Base-by-base conservation (phyloP, 2,329 filamentous ascomycete species). In the Sporothrix globosa region DNA sequence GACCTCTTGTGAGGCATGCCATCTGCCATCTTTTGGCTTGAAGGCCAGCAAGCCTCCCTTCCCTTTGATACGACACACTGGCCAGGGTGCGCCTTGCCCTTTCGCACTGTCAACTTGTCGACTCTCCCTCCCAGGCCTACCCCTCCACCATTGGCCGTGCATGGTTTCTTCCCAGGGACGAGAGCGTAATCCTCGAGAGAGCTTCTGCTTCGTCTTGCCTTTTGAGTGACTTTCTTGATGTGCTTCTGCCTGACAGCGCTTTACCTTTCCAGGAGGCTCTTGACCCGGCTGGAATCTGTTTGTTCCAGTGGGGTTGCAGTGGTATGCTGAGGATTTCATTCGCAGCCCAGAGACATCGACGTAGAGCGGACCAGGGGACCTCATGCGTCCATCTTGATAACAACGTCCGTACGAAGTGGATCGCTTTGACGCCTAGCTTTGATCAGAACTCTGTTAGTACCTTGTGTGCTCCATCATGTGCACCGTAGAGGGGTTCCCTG, bases 81-180 rank as follows among this genome's bases (percentile, higher is more conserved):
- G 34, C 39, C 39, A 11, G 21, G 58, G 21, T 14, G 13, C 19
- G 58, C 39, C 58, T 63, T 63, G 39, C 39, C 58, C 19, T 63
- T 61, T 63, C 13, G 58, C 41, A 17, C 58, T 56, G 50, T 46
- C 39, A 56, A 56, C 21, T 56, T 56, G 30, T 46, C 46, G 63
- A 67, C 48, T 39, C 24, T 67, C 48, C 63, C 21, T 66, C 48
- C 44, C 27, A 53, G 63, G 63, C 63, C 63, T 41, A 41, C 30
- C 48, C 41, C 63, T 53, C 63, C 48, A 67, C 48, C 39, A 53
- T 52, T 67, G 63, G 46, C 48, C 46, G 48, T 52, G 63, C 63
- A 41, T 30, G 30, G 63, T 65, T 50, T 65, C 46, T 30, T 65
- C 44, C 30, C 17, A 21, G 17, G n/a, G 39, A 39, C n/a, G 39